Evolutionary conservation across 768 basidiomycete genomes (phyloP), one percentile per base, ranked within the genome.

Genomic region (Tulasnella sp.): DNA sequence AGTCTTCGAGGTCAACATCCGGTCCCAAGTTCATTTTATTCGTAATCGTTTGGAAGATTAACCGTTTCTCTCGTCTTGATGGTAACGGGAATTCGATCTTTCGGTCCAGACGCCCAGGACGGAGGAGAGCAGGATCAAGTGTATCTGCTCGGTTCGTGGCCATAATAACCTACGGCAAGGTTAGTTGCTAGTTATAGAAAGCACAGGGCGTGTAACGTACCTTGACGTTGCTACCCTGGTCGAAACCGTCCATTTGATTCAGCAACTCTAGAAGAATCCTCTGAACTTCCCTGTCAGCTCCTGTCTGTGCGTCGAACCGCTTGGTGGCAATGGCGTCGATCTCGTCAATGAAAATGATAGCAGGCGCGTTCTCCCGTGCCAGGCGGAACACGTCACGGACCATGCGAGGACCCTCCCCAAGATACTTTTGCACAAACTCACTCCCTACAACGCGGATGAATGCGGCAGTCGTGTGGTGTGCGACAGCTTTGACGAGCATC

Each of bases 171-270:
- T 96, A 61, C 17, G 62, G 51, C 19, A 60, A 56, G 21, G 29
- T 7, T n/a, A n/a, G n/a, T n/a, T n/a, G n/a, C n/a, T n/a, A n/a
- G n/a, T n/a, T n/a, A n/a, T n/a, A n/a, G n/a, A n/a, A n/a, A n/a
- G n/a, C n/a, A n/a, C n/a, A n/a, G n/a, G n/a, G n/a, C n/a, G n/a
- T n/a, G n/a, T 15, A 38, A 15, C 74, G 45, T 68, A 89, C 94
- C 84, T 99, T 98, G 69, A 99, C 96, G 67, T 94, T 98, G 70
- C 91, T 93, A 3, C 88, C 88, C 72, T 99, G 96, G 73, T 99
- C 96, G 72, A 99, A 99, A 64, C 96, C 96, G 67, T 99, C 96
- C 96, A 99, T 99, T 69, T 99, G 96, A 70, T 95, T 98, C 61
- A 99, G 77, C 58, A 99, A 75, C 72, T 99, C 96, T 11, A 99